Percentiles rank a stretch among this genome's conserved stretches.
phyloP scores from a whole-genome alignment of 345 rosid genomes.

The Bruguiera gymnorhiza region DNA sequence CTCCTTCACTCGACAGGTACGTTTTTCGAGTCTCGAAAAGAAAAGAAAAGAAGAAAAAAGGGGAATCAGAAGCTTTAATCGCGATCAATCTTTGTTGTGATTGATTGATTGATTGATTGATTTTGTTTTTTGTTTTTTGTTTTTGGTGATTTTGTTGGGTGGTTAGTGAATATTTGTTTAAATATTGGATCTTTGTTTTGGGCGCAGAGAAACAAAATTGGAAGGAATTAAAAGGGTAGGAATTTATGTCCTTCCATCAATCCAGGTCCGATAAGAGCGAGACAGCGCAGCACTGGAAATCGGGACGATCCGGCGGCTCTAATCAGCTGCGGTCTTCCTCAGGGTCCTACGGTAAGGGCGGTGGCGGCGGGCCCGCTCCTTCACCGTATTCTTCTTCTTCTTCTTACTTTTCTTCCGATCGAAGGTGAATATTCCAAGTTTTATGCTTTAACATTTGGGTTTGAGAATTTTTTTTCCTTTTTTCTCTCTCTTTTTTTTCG shows the following conservation, averaged over 20 bases:
- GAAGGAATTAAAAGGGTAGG: conserved; percentile 31
- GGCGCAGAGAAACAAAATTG: conserved; percentile 17
- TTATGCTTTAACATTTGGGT: not conserved
- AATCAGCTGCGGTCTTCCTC: conserved; percentile 71
- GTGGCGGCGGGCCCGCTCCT: conserved; percentile 69
- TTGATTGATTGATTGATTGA: conserved; percentile 4
- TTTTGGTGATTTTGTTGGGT: not conserved
- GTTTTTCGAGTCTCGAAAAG: not conserved
- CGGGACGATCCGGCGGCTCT: conserved; percentile 72
- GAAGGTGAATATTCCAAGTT: conserved; percentile 44
- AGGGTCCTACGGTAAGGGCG: conserved; percentile 70
- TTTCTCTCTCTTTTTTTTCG: not conserved
- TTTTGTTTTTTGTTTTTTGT: not conserved
- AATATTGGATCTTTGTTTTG: conserved; percentile 13
- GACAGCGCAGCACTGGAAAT: conserved; percentile 51
- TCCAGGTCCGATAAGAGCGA: conserved; percentile 77
- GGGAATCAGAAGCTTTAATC: conserved; percentile 12
- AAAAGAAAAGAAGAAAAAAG: too few species aligned
- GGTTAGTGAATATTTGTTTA: too few species aligned
- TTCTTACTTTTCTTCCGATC: conserved; percentile 32
- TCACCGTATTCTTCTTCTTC: conserved; percentile 40
- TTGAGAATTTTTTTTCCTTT: not conserved
- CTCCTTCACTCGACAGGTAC: conserved; percentile 30
- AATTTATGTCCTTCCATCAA: conserved; percentile 97
- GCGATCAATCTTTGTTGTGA: not conserved